These are phyloP conservation scores for Lichtheimia corymbifera DNA, from an alignment of 371 early-diverging fungal species.

Conservation along the genomic window DNA sequence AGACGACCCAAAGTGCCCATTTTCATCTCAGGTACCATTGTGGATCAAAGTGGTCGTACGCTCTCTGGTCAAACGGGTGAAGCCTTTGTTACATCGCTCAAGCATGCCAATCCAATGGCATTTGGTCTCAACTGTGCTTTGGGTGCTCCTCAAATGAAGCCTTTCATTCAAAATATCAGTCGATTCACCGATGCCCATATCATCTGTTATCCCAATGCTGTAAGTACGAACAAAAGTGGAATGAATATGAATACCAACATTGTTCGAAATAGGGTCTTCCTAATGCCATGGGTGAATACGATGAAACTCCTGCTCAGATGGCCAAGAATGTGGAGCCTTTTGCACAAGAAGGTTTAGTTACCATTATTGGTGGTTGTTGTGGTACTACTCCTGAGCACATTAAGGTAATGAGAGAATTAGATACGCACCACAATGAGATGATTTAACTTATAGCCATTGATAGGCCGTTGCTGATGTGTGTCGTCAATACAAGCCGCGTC, in stretches of 20 bases:
- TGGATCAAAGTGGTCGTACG: constrained; percentile 94
- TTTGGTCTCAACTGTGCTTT: constrained; percentile 95
- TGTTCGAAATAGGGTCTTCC: constrained; percentile 62
- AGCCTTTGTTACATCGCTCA: constrained; percentile 85
- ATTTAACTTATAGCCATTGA: background rate
- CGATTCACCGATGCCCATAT: constrained; percentile 78
- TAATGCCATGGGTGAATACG: constrained; percentile 88
- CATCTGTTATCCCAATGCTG: constrained; percentile 95
- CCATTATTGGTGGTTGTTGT: constrained; percentile 95
- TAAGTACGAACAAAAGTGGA: constrained; percentile 21
- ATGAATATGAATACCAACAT: background rate
- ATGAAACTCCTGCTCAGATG: constrained; percentile 87
- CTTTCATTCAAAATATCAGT: constrained; percentile 89
- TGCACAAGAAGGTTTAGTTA: constrained; percentile 87
- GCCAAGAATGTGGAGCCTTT: constrained; percentile 80
- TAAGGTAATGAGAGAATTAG: constrained; percentile 36
- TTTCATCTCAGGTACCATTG: constrained; percentile 96
- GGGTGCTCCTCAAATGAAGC: constrained; percentile 94
- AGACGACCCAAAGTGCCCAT: constrained; percentile 78
- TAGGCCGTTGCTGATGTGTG: constrained; percentile 80
- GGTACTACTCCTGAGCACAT: constrained; percentile 95
- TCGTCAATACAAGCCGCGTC: constrained; percentile 74
- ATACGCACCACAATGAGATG: background rate
- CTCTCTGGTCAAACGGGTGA: constrained; percentile 96
- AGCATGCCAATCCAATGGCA: constrained; percentile 82